phyloP scores from a whole-genome alignment of 495 filamentous ascomycete genomes.

The Xylaria grammica region DNA sequence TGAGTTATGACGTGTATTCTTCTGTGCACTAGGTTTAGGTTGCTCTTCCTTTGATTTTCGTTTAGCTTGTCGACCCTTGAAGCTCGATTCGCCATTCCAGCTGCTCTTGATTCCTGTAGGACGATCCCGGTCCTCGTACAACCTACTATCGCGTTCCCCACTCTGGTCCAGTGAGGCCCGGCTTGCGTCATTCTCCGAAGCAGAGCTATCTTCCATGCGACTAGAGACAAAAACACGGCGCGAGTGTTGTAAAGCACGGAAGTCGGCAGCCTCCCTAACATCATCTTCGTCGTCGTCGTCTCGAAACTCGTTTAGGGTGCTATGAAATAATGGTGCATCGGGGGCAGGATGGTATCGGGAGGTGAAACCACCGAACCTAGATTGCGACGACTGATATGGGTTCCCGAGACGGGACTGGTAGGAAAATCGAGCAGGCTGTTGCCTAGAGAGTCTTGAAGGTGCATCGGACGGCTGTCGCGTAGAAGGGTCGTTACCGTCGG shows the following conservation, averaged over 20 bases:
- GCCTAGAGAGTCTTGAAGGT: slow-evolving; percentile 43
- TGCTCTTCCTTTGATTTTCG: slow-evolving; percentile 45
- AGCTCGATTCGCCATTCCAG: slow-evolving; percentile 59
- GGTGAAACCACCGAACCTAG: slow-evolving; percentile 75
- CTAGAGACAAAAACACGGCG: slow-evolving; percentile 84
- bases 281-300: slow-evolving; percentile 94
- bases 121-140: slow-evolving; percentile 48
- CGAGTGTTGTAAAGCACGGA: slow-evolving; percentile 88
- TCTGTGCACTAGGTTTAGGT: slow-evolving; percentile 46
- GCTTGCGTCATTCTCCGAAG: slow-evolving; percentile 72
- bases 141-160: slow-evolving; percentile 53
- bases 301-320: slow-evolving; percentile 72
- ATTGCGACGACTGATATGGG: slow-evolving; percentile 70
- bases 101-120: slow-evolving; percentile 63
- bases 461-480: slow-evolving; percentile 39
- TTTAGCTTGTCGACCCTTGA: slow-evolving; percentile 35
- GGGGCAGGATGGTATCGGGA: slow-evolving; percentile 69
- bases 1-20: slow-evolving; percentile 47
- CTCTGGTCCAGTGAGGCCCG: slow-evolving; percentile 61
- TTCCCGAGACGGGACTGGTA: slow-evolving; percentile 58
- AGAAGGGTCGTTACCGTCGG: slow-evolving; percentile 57
- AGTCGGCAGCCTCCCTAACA: slow-evolving; percentile 89
- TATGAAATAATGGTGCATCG: slow-evolving; percentile 91
- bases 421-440: slow-evolving; percentile 43
- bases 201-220: slow-evolving; percentile 78